Evolutionary conservation across 495 filamentous ascomycete species (phyloP), one percentile per base, ranked within the genome.

Genomic region (Usnea hakonensis): DNA sequence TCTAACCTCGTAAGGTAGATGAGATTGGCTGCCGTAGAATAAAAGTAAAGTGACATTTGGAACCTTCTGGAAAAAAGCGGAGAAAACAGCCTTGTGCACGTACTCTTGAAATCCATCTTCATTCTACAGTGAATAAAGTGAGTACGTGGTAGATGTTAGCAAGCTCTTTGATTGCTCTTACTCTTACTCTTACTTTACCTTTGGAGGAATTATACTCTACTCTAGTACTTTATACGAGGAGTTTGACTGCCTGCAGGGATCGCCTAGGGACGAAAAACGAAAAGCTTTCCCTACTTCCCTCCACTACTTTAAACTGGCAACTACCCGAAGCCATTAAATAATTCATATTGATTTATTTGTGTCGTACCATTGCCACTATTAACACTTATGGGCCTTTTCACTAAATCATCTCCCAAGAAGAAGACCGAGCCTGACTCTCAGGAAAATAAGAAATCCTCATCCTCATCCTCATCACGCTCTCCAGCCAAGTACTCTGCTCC

Each of bases 311-410:
- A n/a, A n/a, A n/a, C n/a, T n/a, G n/a, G n/a, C n/a, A n/a, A n/a
- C n/a, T n/a, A n/a, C n/a, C n/a, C n/a, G n/a, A n/a, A n/a, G n/a
- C n/a, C n/a, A n/a, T n/a, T n/a, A n/a, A n/a, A n/a, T n/a, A n/a
- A n/a, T n/a, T n/a, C n/a, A n/a, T n/a, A n/a, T n/a, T n/a, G n/a
- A n/a, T n/a, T 14, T 23, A 23, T 21, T 35, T 23, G n/a, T 13
- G 33, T 23, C 33, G 55, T 57, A 30, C 40, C 52, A 64, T 52
- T 44, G 56, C 63, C 56, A 67, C 60, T 65, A 63, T 74, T 75
- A 73, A 69, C 72, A 65, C 70, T 75, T 69, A 67, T 71, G 63
- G 66, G 67, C 58, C 40, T 72, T 62, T 76, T 77, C 67, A 72
- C 73, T 68, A 77, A 68, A 61, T 70, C 75, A 44, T 66, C 70